These are phyloP conservation scores for Eucalyptus pumila DNA, from an alignment of 345 rosid species.

Conservation along the genomic window DNA sequence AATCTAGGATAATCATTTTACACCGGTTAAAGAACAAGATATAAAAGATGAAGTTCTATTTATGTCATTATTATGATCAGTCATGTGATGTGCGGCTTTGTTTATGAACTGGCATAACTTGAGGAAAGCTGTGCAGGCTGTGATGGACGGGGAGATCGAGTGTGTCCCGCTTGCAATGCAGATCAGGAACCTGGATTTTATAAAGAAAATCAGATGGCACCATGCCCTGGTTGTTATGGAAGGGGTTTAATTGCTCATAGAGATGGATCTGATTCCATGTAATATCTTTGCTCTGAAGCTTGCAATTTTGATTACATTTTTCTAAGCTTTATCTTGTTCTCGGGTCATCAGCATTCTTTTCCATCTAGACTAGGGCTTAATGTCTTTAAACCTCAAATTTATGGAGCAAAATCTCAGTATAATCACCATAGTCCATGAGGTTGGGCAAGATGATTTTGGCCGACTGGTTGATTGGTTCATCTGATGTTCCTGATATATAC, in stretches of 20 bases:
- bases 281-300: conserved; percentile 2
- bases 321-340: not conserved
- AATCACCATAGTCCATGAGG: not conserved
- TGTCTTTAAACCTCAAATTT: not conserved
- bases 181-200: conserved; percentile 74
- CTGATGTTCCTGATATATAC: not conserved
- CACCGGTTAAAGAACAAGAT: not conserved
- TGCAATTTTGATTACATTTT: not conserved
- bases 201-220: conserved; percentile 61
- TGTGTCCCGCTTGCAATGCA: conserved; percentile 62
- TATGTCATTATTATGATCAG: not conserved
- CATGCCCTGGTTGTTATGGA: conserved; percentile 61
- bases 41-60: not conserved
- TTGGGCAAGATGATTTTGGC: not conserved
- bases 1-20: not conserved
- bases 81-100: not conserved
- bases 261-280: conserved; percentile 94
- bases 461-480: not conserved
- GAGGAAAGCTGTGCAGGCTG: conserved; percentile 35
- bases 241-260: conserved; percentile 90
- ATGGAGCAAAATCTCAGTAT: not conserved
- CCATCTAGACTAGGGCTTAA: not conserved
- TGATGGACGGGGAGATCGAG: conserved; percentile 54
- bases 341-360: not conserved
- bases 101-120: not conserved